phyloP scores from a whole-genome alignment of 148 eudicot species.

The Polygonum maritimum region DNA sequence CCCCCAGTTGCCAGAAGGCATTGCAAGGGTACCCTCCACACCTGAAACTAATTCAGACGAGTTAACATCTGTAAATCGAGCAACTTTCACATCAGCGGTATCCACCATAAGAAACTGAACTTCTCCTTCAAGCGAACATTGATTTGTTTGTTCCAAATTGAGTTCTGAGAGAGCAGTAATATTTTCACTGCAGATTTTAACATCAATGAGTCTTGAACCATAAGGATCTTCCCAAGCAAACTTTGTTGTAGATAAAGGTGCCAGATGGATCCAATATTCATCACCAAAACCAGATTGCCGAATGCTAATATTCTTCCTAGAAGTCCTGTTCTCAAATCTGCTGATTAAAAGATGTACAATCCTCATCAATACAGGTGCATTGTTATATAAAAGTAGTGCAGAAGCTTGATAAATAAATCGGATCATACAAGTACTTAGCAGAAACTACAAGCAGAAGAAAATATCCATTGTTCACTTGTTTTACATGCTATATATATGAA shows the following conservation, averaged over 20 bases:
- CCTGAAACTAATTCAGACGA: slow-evolving; percentile 26
- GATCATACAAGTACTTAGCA: background rate
- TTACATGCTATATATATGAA: background rate
- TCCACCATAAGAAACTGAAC: slow-evolving; percentile 43
- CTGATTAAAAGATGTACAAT: background rate
- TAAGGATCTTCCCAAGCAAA: slow-evolving; percentile 91
- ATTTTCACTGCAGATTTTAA: slow-evolving; percentile 32
- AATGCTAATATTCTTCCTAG: slow-evolving; percentile 41
- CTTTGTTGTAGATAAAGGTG: slow-evolving; percentile 64
- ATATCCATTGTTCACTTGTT: background rate
- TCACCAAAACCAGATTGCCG: slow-evolving; percentile 81
- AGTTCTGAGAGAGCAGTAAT: slow-evolving; percentile 25
- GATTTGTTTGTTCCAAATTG: slow-evolving; percentile 45
- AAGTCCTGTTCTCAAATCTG: slow-evolving; percentile 91
- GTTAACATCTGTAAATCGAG: slow-evolving; percentile 47
- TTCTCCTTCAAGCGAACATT: slow-evolving; percentile 34
- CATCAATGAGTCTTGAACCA: slow-evolving; percentile 57
- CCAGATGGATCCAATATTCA: slow-evolving; percentile 54
- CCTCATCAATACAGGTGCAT: background rate
- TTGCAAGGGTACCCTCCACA: slow-evolving; percentile 21
- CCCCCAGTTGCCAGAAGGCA: slow-evolving; percentile 32
- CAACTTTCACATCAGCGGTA: slow-evolving; percentile 56
- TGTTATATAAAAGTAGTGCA: background rate
- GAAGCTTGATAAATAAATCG: background rate
- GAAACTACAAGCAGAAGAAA: background rate